Evolutionary conservation across 2,329 filamentous ascomycete genomes (phyloP).

Genomic region (Trichoderma gracile): DNA sequence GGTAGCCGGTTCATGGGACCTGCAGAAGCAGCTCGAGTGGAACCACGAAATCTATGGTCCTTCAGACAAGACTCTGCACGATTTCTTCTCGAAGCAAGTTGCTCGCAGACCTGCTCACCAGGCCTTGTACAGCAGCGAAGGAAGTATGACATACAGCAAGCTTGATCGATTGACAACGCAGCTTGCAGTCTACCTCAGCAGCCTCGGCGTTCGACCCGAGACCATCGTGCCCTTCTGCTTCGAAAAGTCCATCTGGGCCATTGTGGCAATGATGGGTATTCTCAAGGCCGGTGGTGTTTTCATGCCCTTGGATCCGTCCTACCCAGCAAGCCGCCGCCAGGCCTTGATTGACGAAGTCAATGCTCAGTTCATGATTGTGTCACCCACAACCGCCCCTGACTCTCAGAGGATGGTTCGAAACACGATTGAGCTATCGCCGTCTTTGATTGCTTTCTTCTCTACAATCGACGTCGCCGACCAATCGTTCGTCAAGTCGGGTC

Average conservation of each 20-base stretch:
- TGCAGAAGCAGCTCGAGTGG: constrained; percentile 17
- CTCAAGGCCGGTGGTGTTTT: constrained; percentile 35
- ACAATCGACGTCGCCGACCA: neutral
- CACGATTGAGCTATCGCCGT: constrained; percentile 10
- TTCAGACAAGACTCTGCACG: constrained; percentile 10
- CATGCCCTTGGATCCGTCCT: constrained; percentile 33
- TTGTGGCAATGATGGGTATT: constrained; percentile 32
- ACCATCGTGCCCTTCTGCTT: constrained; percentile 28
- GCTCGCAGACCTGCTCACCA: constrained; percentile 11
- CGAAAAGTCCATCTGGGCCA: constrained; percentile 30
- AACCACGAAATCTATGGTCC: constrained; percentile 4
- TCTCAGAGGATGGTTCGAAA: constrained; percentile 13
- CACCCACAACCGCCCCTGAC: constrained; percentile 2
- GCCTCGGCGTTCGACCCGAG: constrained; percentile 33
- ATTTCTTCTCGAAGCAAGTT: constrained; percentile 4
- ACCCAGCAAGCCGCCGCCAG: constrained; percentile 19
- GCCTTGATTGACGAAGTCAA: constrained; percentile 24
- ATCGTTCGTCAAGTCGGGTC: neutral
- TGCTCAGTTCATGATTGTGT: constrained; percentile 25
- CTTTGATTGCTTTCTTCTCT: neutral
- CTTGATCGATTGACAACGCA: constrained; percentile 12
- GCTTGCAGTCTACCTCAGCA: constrained; percentile 18
- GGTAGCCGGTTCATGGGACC: constrained; percentile 17
- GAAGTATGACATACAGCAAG: constrained; percentile 17
- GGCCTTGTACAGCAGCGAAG: constrained; percentile 20